Conservation (phyloP, 768 basidiomycete genomes). For the Podaxis sp. region DNA sequence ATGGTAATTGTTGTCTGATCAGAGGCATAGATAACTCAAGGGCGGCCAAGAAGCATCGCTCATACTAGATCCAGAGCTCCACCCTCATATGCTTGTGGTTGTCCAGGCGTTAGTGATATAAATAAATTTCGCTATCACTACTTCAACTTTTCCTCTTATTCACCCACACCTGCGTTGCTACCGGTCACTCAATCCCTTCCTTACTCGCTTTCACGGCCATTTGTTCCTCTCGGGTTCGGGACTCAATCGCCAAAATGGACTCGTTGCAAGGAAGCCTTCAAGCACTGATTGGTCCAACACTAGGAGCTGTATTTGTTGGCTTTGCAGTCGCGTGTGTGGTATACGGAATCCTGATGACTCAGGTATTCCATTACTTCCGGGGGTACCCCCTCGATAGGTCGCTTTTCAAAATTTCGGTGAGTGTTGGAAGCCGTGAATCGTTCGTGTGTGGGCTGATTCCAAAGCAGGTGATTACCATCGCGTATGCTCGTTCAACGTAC, state of each 20-base stretch:
- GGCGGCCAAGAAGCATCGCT: background rate
- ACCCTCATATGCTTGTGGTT: background rate
- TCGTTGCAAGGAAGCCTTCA: background rate
- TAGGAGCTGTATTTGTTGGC: constrained; percentile 59
- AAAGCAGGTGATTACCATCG: constrained; percentile 32
- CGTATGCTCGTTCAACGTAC: constrained; percentile 22
- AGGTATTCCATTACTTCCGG: constrained; percentile 51
- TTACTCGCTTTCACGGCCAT: background rate
- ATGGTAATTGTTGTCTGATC: background rate
- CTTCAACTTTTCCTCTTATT: background rate
- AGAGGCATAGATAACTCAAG: background rate
- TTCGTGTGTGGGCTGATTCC: background rate
- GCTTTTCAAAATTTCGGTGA: constrained; percentile 47
- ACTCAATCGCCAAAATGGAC: background rate
- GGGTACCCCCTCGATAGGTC: constrained; percentile 50
- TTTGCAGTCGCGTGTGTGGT: constrained; percentile 47
- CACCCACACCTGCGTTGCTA: background rate
- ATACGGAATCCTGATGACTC: constrained; percentile 53
- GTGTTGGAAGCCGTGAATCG: constrained; percentile 18
- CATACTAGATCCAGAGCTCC: background rate
- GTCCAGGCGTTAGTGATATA: background rate
- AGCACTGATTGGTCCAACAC: constrained; percentile 37
- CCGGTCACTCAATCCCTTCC: background rate
- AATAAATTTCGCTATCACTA: background rate
- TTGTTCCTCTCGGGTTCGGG: background rate